Base-by-base conservation (phyloP, 495 filamentous ascomycete genomes). In the Parachaetomium inaequale region DNA sequence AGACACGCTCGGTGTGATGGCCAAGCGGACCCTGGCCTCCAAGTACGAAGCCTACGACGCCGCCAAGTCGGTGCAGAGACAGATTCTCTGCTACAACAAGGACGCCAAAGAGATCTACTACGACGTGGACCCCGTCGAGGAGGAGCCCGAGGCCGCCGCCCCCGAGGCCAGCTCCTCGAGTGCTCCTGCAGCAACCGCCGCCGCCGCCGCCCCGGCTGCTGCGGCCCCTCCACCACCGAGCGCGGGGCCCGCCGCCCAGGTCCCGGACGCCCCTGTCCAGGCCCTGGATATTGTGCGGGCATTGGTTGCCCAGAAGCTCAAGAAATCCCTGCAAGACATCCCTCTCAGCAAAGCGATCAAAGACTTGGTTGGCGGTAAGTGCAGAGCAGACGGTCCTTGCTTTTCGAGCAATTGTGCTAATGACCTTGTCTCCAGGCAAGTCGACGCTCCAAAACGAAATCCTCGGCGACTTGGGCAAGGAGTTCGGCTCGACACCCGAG, bases 91-190 rank as follows among this genome's bases (percentile, higher is more conserved):
- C 81, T 99, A 98, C 82, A 97, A 95, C 77, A 99, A 99, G 75
- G 94, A 99, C 72, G 91, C 92, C 11, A 97, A 96, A 74, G 94
- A 98, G 73, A 99, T 99, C 66, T 99, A 99, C 80, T 99, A 99
- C 74, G 93, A 96, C 74, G 91, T 96, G 42, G 94, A 98, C 70
- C 95, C 95, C 1, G 83, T 94, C 14, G 92, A 96, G 69, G 94
- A 98, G 46, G 93, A 97, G 76, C 83, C 87, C 25, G 87, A 86
- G 65, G 72, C 87, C 31, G 66, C 82, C 23, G 70, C 80, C 25
- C 75, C 81, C 57, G 69, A 78, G 29, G 68, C 82, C 14, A 77
- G 75, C 59, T 68, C 74, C 29, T 73, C 77, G 19, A 70, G 70
- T 40, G 74, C 80, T 47, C 43, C 84, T 43, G 75, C 84, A 17